A percentile compares a stretch with the other conserved stretches of the same genome.
phyloP scores from a whole-genome alignment of 257 asterid species.

The Nicotiana paniculata region DNA sequence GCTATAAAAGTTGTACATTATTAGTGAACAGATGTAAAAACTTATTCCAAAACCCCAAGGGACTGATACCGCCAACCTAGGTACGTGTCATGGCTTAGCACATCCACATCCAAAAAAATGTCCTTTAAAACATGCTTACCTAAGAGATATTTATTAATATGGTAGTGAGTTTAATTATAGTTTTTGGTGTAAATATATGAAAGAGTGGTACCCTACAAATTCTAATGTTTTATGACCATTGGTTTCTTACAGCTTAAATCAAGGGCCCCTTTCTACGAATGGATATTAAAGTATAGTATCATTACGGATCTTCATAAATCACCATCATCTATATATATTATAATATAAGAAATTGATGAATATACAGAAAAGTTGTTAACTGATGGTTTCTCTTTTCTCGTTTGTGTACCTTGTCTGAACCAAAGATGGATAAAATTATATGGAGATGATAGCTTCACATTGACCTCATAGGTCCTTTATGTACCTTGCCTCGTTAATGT shows the following conservation, averaged over 20 bases:
- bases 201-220: not conserved
- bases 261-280: slow-evolving; percentile 4
- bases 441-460: not conserved
- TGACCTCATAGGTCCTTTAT: not conserved
- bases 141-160: not conserved
- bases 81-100: not conserved
- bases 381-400: not conserved
- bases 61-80: not conserved
- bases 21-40: not conserved
- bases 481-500: not conserved
- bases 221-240: not conserved
- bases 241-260: not conserved
- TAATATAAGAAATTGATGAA: not conserved
- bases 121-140: not conserved
- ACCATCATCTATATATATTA: not conserved
- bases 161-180: not conserved
- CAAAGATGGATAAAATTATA: not conserved
- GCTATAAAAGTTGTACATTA: too few relatives aligned
- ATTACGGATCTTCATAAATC: not conserved
- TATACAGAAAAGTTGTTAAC: not conserved
- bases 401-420: not conserved
- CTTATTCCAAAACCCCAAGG: too few relatives aligned
- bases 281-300: not conserved
- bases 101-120: not conserved
- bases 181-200: not conserved